Base-by-base conservation (phyloP, 75 land plant genomes). In the Azolla pinnata region DNA sequence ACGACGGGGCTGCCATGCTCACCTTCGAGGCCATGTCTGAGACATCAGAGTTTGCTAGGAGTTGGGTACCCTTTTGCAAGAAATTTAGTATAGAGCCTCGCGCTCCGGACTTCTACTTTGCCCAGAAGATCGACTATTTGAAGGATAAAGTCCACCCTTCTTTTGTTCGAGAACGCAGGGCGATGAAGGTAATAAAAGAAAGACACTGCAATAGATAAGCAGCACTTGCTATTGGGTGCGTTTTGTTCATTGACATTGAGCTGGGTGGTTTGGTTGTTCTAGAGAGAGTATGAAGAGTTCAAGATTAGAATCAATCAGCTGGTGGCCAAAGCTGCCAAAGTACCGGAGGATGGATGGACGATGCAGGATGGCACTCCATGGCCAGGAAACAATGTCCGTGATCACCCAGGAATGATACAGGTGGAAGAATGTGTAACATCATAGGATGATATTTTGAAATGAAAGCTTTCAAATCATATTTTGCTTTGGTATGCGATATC, bases 281-380 rank as follows among this genome's bases (percentile, higher is more conserved):
- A 88, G 90, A 83, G 87, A 33, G 84, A 87, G 5, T 83, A 87
- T 66, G 84, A 87, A 56, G 91, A 87, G 64, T 87, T 78, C 60
- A 87, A 83, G 59, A 75, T 87, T 59, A 71, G 72, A 23, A 75
- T 87, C 29, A 87, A 87, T 75, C 78, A 77, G 1, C 45, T 83
- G 44, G 87, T 87, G 70, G 77, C 79, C 19, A 81, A 62, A 56
- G 84, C 82, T 14, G 61, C 71, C 31, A 82, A 82, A 29, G 85
- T 74, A 49, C 85, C 80, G 1, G 80, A 74, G 30, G 80, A 82
- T 0, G 85, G 89, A 31, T 82, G 85, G 85, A 79, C 76, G 14
- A 82, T 86, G 85, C 78, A 76, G 56, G 85, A 82, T 69, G 85
- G 89, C 20, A 76, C 80, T 44, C 83, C 80, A 58, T 82, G 85